Conservation (phyloP, 208 protist genomes). For the Histomonas meleagridis region DNA sequence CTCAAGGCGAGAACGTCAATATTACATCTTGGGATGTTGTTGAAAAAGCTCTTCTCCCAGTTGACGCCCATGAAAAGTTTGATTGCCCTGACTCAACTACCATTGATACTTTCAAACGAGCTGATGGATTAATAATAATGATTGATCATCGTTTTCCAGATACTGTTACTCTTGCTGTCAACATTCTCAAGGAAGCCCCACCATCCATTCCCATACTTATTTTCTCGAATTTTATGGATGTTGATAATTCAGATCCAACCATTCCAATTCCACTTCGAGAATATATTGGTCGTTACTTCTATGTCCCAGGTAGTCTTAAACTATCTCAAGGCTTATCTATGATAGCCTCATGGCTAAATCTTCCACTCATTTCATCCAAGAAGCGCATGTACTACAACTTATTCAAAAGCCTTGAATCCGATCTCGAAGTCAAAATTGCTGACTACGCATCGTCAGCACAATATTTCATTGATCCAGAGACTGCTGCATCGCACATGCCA, state of each 20-base stretch:
- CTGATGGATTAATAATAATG: not conserved
- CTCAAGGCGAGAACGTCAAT: not conserved
- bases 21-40: slow-evolving; percentile 20
- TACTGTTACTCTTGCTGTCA: not conserved
- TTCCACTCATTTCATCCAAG: not conserved
- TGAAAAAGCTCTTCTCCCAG: not conserved
- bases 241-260: not conserved
- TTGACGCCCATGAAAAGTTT: not conserved
- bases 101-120: slow-evolving; percentile 2
- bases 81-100: slow-evolving; percentile 2
- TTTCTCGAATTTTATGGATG: slow-evolving; percentile 11
- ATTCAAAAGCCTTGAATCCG: not conserved
- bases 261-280: not conserved
- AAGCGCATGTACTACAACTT: no score
- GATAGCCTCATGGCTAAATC: not conserved
- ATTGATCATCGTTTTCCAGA: not conserved
- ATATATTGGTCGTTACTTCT: not conserved
- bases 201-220: not conserved
- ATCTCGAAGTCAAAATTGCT: not conserved
- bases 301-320: not conserved
- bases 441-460: not conserved
- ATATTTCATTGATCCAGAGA: not conserved
- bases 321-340: not conserved
- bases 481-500: not conserved
- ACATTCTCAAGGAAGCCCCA: not conserved